Conservation (phyloP, 164 flowering plant genomes). For the Platanus orientalis region DNA sequence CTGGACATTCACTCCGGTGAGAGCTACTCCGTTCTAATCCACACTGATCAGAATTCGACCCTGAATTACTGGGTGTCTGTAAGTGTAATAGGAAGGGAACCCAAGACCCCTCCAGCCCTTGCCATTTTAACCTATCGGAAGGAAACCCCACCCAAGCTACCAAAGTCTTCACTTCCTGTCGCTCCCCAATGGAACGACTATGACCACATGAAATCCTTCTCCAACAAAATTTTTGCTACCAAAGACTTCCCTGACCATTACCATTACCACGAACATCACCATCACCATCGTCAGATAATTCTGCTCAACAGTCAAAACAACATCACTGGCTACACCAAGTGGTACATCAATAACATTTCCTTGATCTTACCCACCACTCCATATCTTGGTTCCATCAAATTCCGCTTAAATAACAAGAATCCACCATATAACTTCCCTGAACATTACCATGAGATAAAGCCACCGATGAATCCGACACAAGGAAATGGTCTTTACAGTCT, state of each 20-base stretch:
- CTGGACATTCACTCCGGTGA: constrained; percentile 89
- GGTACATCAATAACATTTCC: constrained; percentile 87
- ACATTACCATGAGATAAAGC: constrained; percentile 51
- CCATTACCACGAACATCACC: no score
- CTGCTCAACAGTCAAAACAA: constrained; percentile 84
- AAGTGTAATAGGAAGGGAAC: constrained; percentile 59
- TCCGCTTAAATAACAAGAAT: constrained; percentile 18
- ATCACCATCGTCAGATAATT: constrained; percentile 40
- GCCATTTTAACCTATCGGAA: constrained; percentile 67
- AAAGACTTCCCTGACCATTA: constrained; percentile 45
- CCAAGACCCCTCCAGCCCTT: constrained; percentile 64
- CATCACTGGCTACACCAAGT: constrained; percentile 60
- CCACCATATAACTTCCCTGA: constrained; percentile 52
- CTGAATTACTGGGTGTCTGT: constrained; percentile 69
- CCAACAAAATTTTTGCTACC: constrained; percentile 43
- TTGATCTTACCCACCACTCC: constrained; percentile 70
- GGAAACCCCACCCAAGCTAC: constrained; percentile 40
- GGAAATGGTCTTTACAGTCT: constrained; percentile 57
- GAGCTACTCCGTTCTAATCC: constrained; percentile 73
- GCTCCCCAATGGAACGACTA: constrained; percentile 74
- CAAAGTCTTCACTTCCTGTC: constrained; percentile 48
- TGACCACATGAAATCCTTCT: constrained; percentile 49
- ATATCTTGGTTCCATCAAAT: constrained; percentile 62
- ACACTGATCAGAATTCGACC: constrained; percentile 60
- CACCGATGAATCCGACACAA: constrained; percentile 44